Conservation (phyloP, 2,329 filamentous ascomycete species). For the Nothopassalora personata region DNA sequence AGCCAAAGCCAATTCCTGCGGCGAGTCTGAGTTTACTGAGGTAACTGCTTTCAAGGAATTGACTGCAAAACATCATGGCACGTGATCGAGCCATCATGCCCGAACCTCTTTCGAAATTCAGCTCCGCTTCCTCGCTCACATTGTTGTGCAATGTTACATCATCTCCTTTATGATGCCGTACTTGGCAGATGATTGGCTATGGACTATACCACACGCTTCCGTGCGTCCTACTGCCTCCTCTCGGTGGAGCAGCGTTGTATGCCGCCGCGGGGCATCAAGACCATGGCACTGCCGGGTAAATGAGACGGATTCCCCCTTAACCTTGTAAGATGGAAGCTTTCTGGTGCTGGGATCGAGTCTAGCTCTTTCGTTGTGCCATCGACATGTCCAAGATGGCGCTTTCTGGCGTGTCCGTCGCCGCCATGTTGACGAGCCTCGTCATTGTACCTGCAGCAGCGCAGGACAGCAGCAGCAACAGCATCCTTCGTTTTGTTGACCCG, state of each 20-base stretch:
- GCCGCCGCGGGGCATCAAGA: neutral
- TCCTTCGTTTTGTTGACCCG: conserved; percentile 34
- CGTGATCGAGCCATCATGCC: too few species aligned
- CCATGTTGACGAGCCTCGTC: neutral
- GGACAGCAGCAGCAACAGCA: conserved; percentile 7
- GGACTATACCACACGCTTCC: neutral
- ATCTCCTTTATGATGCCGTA: neutral
- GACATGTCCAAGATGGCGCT: neutral
- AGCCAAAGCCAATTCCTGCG: too few species aligned
- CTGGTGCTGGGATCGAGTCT: too few species aligned
- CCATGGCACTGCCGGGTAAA: too few species aligned
- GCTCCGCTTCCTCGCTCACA: neutral
- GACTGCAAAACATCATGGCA: too few species aligned
- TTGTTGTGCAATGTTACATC: neutral
- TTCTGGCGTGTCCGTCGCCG: neutral
- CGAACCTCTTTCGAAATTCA: too few species aligned
- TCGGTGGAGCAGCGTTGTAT: neutral
- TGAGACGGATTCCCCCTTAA: too few species aligned
- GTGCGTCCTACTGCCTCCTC: neutral
- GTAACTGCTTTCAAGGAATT: too few species aligned
- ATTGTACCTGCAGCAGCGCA: neutral
- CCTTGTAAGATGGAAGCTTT: too few species aligned
- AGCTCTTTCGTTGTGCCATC: neutral
- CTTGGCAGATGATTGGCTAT: neutral
- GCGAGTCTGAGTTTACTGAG: too few species aligned